These are phyloP conservation scores for Trypanosoma boissoni DNA, from an alignment of 208 protist genomes.

Conservation along the genomic window DNA sequence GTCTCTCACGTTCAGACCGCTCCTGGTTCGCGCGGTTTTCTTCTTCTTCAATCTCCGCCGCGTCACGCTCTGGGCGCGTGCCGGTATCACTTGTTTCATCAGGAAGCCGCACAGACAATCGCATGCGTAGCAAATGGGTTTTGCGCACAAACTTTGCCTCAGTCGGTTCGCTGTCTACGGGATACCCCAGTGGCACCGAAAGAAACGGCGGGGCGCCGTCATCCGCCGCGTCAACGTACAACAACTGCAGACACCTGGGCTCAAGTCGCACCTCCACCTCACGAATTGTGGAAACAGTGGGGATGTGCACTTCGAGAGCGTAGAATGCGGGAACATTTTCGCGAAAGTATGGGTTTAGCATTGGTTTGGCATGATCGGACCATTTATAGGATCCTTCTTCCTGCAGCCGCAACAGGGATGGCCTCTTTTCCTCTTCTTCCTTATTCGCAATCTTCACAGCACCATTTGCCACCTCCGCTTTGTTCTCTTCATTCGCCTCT, in stretches of 20 bases:
- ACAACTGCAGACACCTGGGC: conserved; percentile 43
- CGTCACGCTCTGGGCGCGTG: conserved; percentile 57
- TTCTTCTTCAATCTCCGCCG: conserved; percentile 63
- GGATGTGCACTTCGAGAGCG: conserved; percentile 58
- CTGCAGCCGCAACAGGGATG: conserved; percentile 33
- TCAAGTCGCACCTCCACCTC: conserved; percentile 78
- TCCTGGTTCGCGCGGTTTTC: conserved; percentile 36
- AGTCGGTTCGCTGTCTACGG: conserved; percentile 55
- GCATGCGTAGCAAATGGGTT: conserved; percentile 51
- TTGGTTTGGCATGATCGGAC: conserved; percentile 61
- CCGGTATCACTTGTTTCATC: conserved; percentile 51
- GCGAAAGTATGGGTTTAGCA: conserved; percentile 65
- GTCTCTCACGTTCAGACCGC: conserved; percentile 27
- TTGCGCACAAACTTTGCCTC: conserved; percentile 81
- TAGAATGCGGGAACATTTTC: conserved; percentile 70
- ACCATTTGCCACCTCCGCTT: no score
- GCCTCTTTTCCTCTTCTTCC: not conserved
- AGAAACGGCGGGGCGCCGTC: conserved; percentile 42
- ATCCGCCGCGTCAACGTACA: conserved; percentile 53
- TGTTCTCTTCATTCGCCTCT: no score
- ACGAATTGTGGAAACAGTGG: conserved; percentile 64
- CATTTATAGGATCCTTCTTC: conserved; percentile 75
- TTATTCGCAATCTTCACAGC: no score
- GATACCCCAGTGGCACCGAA: conserved; percentile 67
- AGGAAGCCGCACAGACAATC: conserved; percentile 59